Conservation (phyloP, 129 eudicot species). For the Oenanthe sinensis region DNA sequence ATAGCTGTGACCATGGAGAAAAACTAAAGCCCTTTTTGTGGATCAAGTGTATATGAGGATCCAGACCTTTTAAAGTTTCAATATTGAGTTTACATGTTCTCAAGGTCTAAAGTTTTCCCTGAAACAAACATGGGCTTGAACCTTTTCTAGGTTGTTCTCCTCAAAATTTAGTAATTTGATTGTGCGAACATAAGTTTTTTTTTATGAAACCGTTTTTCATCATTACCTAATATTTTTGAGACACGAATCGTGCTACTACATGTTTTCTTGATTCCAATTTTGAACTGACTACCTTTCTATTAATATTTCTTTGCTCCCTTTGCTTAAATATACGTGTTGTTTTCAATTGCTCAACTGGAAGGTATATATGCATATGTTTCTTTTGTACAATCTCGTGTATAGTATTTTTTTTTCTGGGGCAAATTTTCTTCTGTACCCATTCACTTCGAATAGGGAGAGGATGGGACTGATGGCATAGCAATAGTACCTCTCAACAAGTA, state of each 20-base stretch:
- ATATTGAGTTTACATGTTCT: background rate
- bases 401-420: background rate
- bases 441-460: slow-evolving; percentile 89
- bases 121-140: background rate
- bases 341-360: background rate
- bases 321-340: background rate
- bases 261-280: background rate
- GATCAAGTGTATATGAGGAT: background rate
- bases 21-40: slow-evolving; percentile 6
- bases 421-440: slow-evolving; percentile 58
- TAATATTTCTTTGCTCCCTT: background rate
- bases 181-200: background rate
- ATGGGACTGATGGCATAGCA: slow-evolving; percentile 85
- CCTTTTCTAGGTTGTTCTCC: background rate
- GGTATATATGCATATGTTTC: background rate
- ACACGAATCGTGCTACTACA: background rate
- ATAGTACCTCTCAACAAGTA: slow-evolving; percentile 52
- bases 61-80: background rate
- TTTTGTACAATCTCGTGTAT: slow-evolving; percentile 17
- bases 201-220: background rate
- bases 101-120: background rate
- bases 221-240: background rate
- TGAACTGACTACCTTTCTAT: background rate
- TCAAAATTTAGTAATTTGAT: background rate
- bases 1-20: background rate